phyloP scores from a whole-genome alignment of 108 stramenopile genomes.

The Cyclotella sp. region DNA sequence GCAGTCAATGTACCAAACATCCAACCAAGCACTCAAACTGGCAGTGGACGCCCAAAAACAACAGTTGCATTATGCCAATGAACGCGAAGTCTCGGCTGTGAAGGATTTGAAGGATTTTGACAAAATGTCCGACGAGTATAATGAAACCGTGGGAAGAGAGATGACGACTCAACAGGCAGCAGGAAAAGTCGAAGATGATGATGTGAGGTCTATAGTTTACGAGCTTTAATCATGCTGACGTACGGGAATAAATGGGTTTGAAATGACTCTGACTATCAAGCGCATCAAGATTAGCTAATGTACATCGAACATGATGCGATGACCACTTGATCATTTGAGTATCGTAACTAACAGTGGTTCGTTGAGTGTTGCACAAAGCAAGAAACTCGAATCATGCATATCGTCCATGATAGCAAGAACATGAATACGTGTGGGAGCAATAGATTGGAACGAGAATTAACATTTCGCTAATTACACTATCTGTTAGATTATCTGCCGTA shows the following conservation, averaged over 20 bases:
- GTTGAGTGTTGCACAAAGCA: too few relatives aligned
- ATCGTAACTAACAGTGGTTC: too few relatives aligned
- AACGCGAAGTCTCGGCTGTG: not conserved
- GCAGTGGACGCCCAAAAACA: constrained; percentile 32
- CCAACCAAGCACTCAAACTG: constrained; percentile 36
- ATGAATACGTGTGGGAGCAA: too few relatives aligned
- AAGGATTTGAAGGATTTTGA: constrained; percentile 38
- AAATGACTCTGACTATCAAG: too few relatives aligned
- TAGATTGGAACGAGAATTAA: not conserved
- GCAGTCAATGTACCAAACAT: constrained; percentile 45
- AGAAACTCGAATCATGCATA: too few relatives aligned
- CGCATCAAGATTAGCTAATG: too few relatives aligned
- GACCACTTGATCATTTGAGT: too few relatives aligned
- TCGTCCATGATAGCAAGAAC: too few relatives aligned
- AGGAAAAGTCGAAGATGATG: not conserved
- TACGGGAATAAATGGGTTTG: too few relatives aligned
- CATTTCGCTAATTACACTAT: not conserved
- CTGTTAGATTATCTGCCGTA: not conserved
- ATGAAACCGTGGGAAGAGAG: constrained; percentile 18
- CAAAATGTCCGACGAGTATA: constrained; percentile 30
- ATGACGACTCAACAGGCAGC: constrained; percentile 7
- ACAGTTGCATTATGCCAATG: constrained; percentile 15
- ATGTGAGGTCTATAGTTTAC: constrained; percentile 5
- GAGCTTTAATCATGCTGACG: not conserved
- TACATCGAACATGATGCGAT: too few relatives aligned